A percentile compares a stretch with the other conserved stretches of the same genome.
These are phyloP conservation scores for Annulohypoxylon truncatum DNA, from an alignment of 2,329 filamentous ascomycete species.

Conservation along the genomic window DNA sequence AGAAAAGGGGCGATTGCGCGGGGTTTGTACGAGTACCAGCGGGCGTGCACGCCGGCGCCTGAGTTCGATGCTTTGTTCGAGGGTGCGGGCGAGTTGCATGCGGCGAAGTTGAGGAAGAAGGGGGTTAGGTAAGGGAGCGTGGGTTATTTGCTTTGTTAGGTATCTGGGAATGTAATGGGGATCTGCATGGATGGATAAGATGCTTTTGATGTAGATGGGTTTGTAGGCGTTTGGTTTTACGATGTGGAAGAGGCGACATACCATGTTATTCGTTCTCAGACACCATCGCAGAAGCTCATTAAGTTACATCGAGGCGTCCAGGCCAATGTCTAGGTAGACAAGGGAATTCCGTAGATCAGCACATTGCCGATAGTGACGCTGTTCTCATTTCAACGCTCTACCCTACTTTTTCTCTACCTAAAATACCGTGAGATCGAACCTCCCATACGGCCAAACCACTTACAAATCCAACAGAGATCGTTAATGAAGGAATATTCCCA, in stretches of 20 bases:
- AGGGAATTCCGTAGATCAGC: not conserved
- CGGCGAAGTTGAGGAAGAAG: constrained; percentile 19
- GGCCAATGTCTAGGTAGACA: too few species aligned
- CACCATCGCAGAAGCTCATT: not conserved
- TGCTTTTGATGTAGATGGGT: not conserved
- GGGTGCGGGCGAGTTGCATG: constrained; percentile 30
- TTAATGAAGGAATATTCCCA: not conserved
- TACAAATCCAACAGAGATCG: not conserved
- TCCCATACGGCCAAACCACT: not conserved
- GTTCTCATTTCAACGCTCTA: not conserved
- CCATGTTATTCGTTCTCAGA: not conserved
- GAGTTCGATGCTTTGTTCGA: constrained; percentile 33
- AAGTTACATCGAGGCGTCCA: too few species aligned
- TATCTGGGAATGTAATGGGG: not conserved
- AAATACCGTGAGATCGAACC: not conserved
- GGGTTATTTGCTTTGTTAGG: not conserved
- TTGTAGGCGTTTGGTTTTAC: not conserved
- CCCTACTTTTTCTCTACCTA: not conserved
- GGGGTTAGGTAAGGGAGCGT: not conserved
- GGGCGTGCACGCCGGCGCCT: constrained; percentile 27
- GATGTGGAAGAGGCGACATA: not conserved
- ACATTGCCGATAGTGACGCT: not conserved
- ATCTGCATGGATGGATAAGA: not conserved
- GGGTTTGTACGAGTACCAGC: constrained; percentile 2
- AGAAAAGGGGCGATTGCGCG: not conserved